phyloP scores from a whole-genome alignment of 257 asterid genomes.

The Capsicum baccatum region DNA sequence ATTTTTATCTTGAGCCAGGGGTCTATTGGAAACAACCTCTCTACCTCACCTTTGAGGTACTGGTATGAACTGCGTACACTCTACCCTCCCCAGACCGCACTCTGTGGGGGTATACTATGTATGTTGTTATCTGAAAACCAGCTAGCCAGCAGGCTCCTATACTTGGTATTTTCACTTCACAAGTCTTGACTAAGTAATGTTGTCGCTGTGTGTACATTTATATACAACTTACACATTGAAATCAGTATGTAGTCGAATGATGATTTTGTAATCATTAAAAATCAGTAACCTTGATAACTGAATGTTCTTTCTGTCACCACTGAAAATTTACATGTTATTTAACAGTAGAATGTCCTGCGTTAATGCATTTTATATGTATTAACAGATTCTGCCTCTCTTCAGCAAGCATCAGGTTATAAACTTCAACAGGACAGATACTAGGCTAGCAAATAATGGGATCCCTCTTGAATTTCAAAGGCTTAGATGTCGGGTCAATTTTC shows the following conservation, averaged over 20 bases:
- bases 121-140: background rate
- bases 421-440: conserved; percentile 84
- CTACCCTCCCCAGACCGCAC: too few relatives aligned
- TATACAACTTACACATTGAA: background rate
- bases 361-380: conserved; percentile 30
- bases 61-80: too few relatives aligned
- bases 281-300: background rate
- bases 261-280: background rate
- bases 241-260: background rate
- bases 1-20: too few relatives aligned
- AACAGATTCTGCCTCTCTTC: conserved; percentile 84
- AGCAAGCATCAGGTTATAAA: conserved; percentile 76
- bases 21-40: too few relatives aligned
- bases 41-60: too few relatives aligned
- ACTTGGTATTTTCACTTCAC: background rate
- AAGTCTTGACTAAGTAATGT: background rate
- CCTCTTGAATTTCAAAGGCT: conserved; percentile 79
- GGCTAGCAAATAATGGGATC: conserved; percentile 85
- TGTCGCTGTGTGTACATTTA: background rate
- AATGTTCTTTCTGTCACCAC: background rate
- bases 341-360: background rate
- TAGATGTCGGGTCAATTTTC: conserved; percentile 86
- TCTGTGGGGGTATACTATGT: too few relatives aligned
- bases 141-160: background rate
- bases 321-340: conserved; percentile 13